A percentile compares a stretch with the other conserved stretches of the same genome.
Conservation (phyloP, 805 yeast species). For the Cyberlindnera mississippiensis region DNA sequence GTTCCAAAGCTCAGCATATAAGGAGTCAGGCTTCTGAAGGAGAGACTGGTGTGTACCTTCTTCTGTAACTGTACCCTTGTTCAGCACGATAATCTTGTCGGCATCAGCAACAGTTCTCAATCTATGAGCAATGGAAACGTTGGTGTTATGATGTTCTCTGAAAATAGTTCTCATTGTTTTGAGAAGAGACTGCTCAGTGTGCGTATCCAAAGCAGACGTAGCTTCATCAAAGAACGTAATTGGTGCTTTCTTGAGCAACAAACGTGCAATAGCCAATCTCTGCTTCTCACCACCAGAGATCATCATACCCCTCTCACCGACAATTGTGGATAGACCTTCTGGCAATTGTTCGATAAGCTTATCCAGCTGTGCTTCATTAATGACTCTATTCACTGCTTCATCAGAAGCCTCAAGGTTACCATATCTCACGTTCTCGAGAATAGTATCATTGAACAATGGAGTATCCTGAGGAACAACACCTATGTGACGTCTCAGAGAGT, state of each 20-base stretch:
- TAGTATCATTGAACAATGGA: slow-evolving; percentile 89
- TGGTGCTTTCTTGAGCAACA: slow-evolving; percentile 80
- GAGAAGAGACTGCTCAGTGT: slow-evolving; percentile 83
- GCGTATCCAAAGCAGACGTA: slow-evolving; percentile 93
- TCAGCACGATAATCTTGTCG: slow-evolving; percentile 86
- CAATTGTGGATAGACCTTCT: slow-evolving; percentile 78
- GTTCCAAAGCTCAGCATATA: slow-evolving; percentile 83
- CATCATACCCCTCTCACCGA: slow-evolving; percentile 98
- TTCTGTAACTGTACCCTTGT: slow-evolving; percentile 75
- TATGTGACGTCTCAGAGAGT: slow-evolving; percentile 64
- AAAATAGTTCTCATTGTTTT: slow-evolving; percentile 70
- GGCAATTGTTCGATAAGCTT: slow-evolving; percentile 67
- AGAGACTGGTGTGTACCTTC: slow-evolving; percentile 79
- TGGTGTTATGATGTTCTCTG: slow-evolving; percentile 56
- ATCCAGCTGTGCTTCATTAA: slow-evolving; percentile 66
- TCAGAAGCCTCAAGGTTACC: slow-evolving; percentile 74
- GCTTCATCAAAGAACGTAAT: slow-evolving; percentile 97
- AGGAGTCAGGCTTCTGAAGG: slow-evolving; percentile 47
- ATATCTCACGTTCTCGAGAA: slow-evolving; percentile 81
- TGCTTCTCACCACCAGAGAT: slow-evolving; percentile 99
- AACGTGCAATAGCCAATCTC: slow-evolving; percentile 87
- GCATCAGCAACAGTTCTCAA: slow-evolving; percentile 91
- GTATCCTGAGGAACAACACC: slow-evolving; percentile 99
- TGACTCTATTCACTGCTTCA: slow-evolving; percentile 61
- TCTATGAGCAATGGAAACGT: slow-evolving; percentile 90